Base-by-base conservation (phyloP, 495 filamentous ascomycete species). In the Pseudomonodictys pantanalensis region DNA sequence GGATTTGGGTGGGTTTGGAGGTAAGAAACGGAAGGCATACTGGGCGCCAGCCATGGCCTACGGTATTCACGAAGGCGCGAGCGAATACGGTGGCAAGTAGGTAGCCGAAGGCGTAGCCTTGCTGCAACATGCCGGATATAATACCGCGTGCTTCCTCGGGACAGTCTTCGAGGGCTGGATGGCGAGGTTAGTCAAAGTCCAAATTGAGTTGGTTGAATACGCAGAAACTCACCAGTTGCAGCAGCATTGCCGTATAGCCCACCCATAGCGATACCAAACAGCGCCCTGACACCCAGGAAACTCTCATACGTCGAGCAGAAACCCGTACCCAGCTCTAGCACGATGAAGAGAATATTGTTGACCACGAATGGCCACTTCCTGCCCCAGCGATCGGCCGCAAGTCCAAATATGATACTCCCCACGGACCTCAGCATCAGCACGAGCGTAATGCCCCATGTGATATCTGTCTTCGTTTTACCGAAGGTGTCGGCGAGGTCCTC, bases 261-360 rank as follows among this genome's bases (percentile, higher is more conserved):
- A 23, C 90, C 90, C 90, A 95, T 93, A 41, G 90, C 89, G 52
- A 95, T 81, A 25, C 90, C 90, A 68, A 92, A 95, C n/a, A 95
- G 82, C 1, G 90, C 87, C 9, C 90, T 80, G 63, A 86, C 87
- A 7, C 83, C 89, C 17, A 95, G 76, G 68, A 95, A 95, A 61
- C 89, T 83, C 43, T 80, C 67, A 64, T 92, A 93, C 1, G 86
- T 92, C 26, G 86, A 71, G 60, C 81, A 86, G 70, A 92, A 95
- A 42, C 88, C 88, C 10, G 90, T 90, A 22, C 81, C 89, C 12
- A 93, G 76, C 70, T 95, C 90, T 26, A 95, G 75, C 9, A 83
- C 73, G 45, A 93, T 87, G 70, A 95, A 93, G 28, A 95, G 77
- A 8, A 92, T 15, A 62, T 91, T 90, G 72, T 93, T 93, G 53